Conservation (phyloP, 441 rosid genomes). For the Melianthus villosus region DNA sequence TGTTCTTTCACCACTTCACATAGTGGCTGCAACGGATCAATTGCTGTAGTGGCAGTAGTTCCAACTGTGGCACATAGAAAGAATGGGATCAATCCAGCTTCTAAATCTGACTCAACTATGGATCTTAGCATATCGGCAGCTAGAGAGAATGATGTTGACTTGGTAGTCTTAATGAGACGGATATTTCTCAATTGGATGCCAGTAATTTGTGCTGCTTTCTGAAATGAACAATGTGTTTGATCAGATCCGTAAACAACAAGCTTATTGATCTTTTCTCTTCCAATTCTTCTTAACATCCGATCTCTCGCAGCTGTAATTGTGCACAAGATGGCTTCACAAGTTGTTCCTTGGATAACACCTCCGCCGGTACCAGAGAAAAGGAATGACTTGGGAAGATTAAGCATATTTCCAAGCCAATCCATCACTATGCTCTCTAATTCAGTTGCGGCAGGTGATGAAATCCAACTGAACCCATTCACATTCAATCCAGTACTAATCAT, state of each 20-base stretch:
- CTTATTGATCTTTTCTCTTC: slow-evolving; percentile 36
- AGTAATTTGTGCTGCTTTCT: no score
- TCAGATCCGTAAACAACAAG: slow-evolving; percentile 73
- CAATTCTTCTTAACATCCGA: slow-evolving; percentile 26
- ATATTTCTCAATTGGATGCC: no score
- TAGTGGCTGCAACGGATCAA: slow-evolving; percentile 52
- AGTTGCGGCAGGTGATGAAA: slow-evolving; percentile 76
- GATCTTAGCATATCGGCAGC: slow-evolving; percentile 33
- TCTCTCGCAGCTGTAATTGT: slow-evolving; percentile 66
- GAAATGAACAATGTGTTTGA: slow-evolving; percentile 72
- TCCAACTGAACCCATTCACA: slow-evolving; percentile 73
- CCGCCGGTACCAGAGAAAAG: slow-evolving; percentile 69
- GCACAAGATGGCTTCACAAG: slow-evolving; percentile 73
- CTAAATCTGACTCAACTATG: slow-evolving; percentile 45
- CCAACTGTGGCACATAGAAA: slow-evolving; percentile 79
- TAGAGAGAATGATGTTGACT: slow-evolving; percentile 50
- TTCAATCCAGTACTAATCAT: slow-evolving; percentile 71
- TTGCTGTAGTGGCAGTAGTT: slow-evolving; percentile 78
- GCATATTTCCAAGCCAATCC: slow-evolving; percentile 75
- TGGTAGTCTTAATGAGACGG: no score
- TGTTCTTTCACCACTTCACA: slow-evolving; percentile 58
- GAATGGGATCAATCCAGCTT: slow-evolving; percentile 55
- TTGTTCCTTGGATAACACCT: slow-evolving; percentile 84
- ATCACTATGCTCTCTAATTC: slow-evolving; percentile 75
- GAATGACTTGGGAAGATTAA: slow-evolving; percentile 54